Percentiles rank a stretch among this genome's conserved stretches.
phyloP scores from a whole-genome alignment of 2,329 filamentous ascomycete genomes.

The Byssoonygena ceratinophila region DNA sequence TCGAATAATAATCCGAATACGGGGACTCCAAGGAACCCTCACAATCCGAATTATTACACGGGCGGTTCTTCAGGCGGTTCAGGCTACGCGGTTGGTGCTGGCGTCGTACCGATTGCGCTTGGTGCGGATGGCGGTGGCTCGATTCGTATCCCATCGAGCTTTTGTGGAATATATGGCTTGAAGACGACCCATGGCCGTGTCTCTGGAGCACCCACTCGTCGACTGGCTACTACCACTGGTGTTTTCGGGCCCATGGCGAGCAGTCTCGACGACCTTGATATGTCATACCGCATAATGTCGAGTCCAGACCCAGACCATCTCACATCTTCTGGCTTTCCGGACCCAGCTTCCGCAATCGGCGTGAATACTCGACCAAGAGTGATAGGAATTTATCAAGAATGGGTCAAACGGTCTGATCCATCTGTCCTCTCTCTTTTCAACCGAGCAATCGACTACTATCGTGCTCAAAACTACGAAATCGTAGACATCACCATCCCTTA shows the following conservation, averaged over 20 bases:
- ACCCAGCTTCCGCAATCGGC: conserved; percentile 37
- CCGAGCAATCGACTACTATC: conserved; percentile 48
- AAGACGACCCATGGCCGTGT: conserved; percentile 68
- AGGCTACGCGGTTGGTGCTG: conserved; percentile 58
- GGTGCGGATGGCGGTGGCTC: conserved; percentile 69
- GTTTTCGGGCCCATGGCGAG: conserved; percentile 66
- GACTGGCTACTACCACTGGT: conserved; percentile 51
- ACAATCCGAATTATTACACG: conserved; percentile 65
- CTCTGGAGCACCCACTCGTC: conserved; percentile 47
- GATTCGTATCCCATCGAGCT: conserved; percentile 61
- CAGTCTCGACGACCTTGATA: conserved; percentile 64
- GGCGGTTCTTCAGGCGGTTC: conserved; percentile 72
- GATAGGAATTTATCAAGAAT: conserved; percentile 59
- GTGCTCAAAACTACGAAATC: conserved; percentile 32
- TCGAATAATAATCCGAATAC: conserved; percentile 70
- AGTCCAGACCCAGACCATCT: conserved; percentile 56
- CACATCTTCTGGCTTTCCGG: conserved; percentile 52
- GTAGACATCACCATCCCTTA: conserved; percentile 44
- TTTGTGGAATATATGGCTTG: conserved; percentile 71
- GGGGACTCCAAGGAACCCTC: conserved; percentile 67
- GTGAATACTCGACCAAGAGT: conserved; percentile 39
- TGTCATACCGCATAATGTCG: conserved; percentile 73
- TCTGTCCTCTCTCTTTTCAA: conserved; percentile 54
- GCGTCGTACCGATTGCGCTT: conserved; percentile 60
- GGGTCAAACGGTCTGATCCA: conserved; percentile 59